Conservation (phyloP, 1,284 basidiomycete species). For the Cryptococcus wingfieldii region DNA sequence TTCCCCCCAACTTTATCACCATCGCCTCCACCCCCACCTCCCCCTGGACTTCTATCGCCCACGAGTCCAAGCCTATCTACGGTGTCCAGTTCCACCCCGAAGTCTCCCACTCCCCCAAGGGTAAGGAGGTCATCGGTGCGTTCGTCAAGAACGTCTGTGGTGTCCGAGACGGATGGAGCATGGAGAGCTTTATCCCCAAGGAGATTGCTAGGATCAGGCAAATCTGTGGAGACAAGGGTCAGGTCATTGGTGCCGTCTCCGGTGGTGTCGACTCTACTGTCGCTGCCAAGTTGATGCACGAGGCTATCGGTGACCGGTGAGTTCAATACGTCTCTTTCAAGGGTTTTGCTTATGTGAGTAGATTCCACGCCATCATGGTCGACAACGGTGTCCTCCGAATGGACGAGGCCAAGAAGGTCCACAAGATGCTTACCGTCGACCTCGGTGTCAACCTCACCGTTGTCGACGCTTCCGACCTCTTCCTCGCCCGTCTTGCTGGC, state of each 20-base stretch:
- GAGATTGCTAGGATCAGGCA: conserved; percentile 92
- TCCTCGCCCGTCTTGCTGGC: conserved; percentile 81
- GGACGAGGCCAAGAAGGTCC: conserved; percentile 89
- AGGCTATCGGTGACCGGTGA: conserved; percentile 94
- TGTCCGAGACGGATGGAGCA: conserved; percentile 85
- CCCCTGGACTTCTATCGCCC: conserved; percentile 90
- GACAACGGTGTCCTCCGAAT: conserved; percentile 95
- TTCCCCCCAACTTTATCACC: conserved; percentile 79
- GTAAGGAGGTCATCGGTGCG: conserved; percentile 82
- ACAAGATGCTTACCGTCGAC: conserved; percentile 89
- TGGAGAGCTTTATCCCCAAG: conserved; percentile 98
- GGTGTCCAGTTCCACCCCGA: conserved; percentile 99
- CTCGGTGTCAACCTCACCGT: conserved; percentile 96
- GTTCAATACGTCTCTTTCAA: conserved; percentile 11
- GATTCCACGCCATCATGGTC: conserved; percentile 99
- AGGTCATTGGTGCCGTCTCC: conserved; percentile 95
- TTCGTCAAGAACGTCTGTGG: conserved; percentile 85
- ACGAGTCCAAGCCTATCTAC: conserved; percentile 83
- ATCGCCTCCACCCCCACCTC: conserved; percentile 84
- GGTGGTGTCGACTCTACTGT: conserved; percentile 98
- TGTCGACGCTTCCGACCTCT: conserved; percentile 90
- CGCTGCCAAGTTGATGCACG: conserved; percentile 98
- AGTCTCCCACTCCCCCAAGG: conserved; percentile 89
- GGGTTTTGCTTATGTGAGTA: conserved; percentile 34
- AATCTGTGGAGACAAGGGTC: conserved; percentile 89